A percentile compares a stretch with the other conserved stretches of the same genome.
phyloP scores from a whole-genome alignment of 2,329 filamentous ascomycete species.

The Aureobasidium sp. region DNA sequence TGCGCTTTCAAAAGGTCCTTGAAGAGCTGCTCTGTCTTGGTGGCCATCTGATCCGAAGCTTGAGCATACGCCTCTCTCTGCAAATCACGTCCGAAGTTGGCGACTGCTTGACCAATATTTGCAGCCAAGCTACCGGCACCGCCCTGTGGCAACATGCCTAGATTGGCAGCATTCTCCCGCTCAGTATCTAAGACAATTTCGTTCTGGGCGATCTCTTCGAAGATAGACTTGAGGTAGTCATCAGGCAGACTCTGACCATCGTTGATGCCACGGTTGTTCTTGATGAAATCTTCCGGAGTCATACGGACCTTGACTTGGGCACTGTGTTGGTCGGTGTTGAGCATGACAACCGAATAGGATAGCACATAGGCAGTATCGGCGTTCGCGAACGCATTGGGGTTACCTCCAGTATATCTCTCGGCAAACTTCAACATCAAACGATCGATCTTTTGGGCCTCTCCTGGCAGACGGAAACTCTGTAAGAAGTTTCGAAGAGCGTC shows the following conservation, averaged over 20 bases:
- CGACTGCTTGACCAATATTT: constrained; percentile 87
- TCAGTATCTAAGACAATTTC: constrained; percentile 97
- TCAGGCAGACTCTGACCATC: constrained; percentile 94
- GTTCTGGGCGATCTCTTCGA: constrained; percentile 89
- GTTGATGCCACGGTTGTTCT: constrained; percentile 99
- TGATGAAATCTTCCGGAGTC: constrained; percentile 98
- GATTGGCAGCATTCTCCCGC: constrained; percentile 85
- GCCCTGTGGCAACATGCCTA: constrained; percentile 69
- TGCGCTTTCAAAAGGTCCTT: constrained; percentile 94
- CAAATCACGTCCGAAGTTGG: constrained; percentile 90
- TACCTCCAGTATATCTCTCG: constrained; percentile 93
- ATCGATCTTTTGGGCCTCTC: constrained; percentile 99
- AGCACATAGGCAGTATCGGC: constrained; percentile 98
- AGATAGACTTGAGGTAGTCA: constrained; percentile 91
- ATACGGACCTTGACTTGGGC: constrained; percentile 87
- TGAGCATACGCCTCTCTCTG: constrained; percentile 95
- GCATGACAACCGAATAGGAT: constrained; percentile 95
- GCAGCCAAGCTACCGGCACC: constrained; percentile 77
- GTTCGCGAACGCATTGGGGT: constrained; percentile 97
- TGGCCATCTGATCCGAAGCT: constrained; percentile 94
- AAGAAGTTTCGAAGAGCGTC: constrained; percentile 92
- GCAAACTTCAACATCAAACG: constrained; percentile 99
- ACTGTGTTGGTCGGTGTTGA: constrained; percentile 97
- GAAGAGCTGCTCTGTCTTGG: constrained; percentile 86
- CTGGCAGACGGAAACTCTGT: constrained; percentile 93